Percentiles rank a stretch among this genome's conserved stretches.
Evolutionary conservation across 495 filamentous ascomycete species (phyloP).

Genomic region (Penicillium chermesinum): DNA sequence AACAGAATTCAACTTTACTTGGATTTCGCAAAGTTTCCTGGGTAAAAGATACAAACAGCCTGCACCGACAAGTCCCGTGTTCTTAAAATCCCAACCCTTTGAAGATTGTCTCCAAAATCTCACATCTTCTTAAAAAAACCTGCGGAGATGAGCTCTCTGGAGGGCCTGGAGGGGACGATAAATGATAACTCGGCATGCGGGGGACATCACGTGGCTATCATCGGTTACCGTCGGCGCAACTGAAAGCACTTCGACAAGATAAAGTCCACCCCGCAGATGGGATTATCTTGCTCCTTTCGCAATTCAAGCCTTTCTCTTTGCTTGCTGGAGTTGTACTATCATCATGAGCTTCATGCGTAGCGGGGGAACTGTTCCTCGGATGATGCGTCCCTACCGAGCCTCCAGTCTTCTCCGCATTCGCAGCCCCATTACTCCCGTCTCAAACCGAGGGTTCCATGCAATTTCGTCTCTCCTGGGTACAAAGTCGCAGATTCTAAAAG

Average conservation of each 20-base stretch:
- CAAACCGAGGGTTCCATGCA: conserved; percentile 54
- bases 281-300: conserved; percentile 3
- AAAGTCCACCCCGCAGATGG: conserved; percentile 14
- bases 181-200: not conserved
- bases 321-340: conserved; percentile 1
- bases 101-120: too few species aligned
- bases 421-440: conserved; percentile 16
- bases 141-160: too few species aligned
- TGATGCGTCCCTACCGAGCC: conserved; percentile 24
- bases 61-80: too few species aligned
- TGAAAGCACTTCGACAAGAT: conserved; percentile 15
- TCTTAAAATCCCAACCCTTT: too few species aligned
- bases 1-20: too few species aligned
- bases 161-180: too few species aligned
- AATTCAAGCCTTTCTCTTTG: conserved; percentile 1
- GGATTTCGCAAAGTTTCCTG: too few species aligned
- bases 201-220: conserved; percentile 32
- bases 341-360: conserved; percentile 36
- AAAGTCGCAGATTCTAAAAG: conserved; percentile 85
- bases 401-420: conserved; percentile 27
- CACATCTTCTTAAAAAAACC: too few species aligned
- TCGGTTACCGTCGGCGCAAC: conserved; percentile 42
- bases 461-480: conserved; percentile 54
- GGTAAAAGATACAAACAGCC: too few species aligned
- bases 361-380: conserved; percentile 22